Evolutionary conservation across 768 basidiomycete species (phyloP), one percentile per base, ranked within the genome.

Genomic region (Austroboletus eburneus): DNA sequence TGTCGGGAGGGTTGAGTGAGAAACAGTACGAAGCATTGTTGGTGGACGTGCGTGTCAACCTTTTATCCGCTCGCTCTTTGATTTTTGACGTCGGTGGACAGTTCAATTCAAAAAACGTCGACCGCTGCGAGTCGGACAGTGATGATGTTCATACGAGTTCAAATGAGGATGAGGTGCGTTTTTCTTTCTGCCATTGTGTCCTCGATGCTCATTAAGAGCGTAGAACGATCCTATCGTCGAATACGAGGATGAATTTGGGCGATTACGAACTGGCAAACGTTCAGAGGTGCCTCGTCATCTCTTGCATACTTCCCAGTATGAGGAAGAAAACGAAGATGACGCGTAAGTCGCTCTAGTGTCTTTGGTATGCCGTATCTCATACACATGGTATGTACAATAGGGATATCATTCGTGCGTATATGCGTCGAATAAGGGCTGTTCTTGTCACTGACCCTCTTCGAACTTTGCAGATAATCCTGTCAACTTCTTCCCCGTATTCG

Each of bases 201-300:
- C 14, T 14, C 21, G 4, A 5, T 24, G 5, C 32, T 63, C 2
- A 51, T 43, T 38, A 22, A 39, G 22, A 45, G 9, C 13, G 2
- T 42, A 88, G 81, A 74, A 81, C 46, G 89, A 92, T 55, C 87
- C 88, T 10, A 68, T 91, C 24, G 73, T 91, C 5, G 91, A 92
- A 62, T 91, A 91, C 49, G 81, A 85, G 59, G 91, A 93, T 53
- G 91, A 92, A 58, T 90, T 89, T 59, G 90, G 90, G 29, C 80
- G 91, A n/a, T 55, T 79, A 32, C 72, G 88, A 49, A 86, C 77
- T 1, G 79, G 77, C 16, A 75, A 73, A 42, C 76, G 77, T 9
- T 91, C 90, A 12, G 87, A 92, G 57, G 77, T 92, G 1, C 90
- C 91, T 33, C 75, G 87, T 29, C 69, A 86, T 49, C 68, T 88